Conservation (phyloP, 2,329 filamentous ascomycete genomes). For the Trichoderma atroviride region DNA sequence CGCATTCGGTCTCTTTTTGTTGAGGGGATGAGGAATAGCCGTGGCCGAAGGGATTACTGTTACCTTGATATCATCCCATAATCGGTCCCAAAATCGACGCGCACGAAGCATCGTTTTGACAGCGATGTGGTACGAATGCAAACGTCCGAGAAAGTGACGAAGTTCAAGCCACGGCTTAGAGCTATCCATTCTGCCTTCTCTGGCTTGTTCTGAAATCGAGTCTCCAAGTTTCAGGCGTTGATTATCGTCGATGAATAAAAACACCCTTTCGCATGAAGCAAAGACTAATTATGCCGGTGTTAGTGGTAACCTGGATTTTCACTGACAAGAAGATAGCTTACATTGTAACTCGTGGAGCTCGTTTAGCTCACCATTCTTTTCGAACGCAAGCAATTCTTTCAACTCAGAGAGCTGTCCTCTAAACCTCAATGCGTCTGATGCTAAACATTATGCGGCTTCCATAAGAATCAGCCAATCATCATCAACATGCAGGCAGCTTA, state of each 20-base stretch:
- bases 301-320: neutral
- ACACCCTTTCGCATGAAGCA: slow-evolving; percentile 7
- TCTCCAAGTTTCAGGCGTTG: slow-evolving; percentile 1
- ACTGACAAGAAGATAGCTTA: neutral
- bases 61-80: slow-evolving; percentile 40
- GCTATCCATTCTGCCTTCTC: slow-evolving; percentile 6
- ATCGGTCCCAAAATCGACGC: slow-evolving; percentile 33
- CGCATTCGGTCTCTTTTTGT: slow-evolving; percentile 30
- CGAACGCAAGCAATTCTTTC: neutral
- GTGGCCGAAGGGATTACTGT: slow-evolving; percentile 35
- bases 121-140: slow-evolving; percentile 32
- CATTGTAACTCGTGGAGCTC: neutral
- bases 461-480: neutral
- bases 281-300: neutral
- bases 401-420: neutral
- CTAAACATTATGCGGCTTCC: neutral
- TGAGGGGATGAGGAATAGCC: slow-evolving; percentile 27
- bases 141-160: slow-evolving; percentile 35
- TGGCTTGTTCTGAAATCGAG: slow-evolving; percentile 11
- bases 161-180: slow-evolving; percentile 34
- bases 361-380: neutral
- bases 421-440: neutral
- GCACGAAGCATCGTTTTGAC: slow-evolving; percentile 31
- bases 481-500: neutral
- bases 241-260: slow-evolving; percentile 3